Base-by-base conservation (phyloP, 192 early-diverging fungal species). In the Entomortierella lignicola region DNA sequence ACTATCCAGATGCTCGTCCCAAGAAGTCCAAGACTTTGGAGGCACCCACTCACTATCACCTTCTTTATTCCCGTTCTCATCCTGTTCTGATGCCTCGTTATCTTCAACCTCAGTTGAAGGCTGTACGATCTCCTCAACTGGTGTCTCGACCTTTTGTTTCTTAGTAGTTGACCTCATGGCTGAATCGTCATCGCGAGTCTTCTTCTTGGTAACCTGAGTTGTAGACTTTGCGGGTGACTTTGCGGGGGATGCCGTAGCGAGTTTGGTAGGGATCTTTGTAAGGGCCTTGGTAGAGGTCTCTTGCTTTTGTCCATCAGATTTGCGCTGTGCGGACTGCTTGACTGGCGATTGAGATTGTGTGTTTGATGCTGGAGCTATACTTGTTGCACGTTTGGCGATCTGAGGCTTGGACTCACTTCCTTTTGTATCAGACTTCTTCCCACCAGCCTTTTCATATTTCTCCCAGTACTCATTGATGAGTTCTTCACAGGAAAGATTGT, bases 401-500 rank as follows among this genome's bases (percentile, higher is more conserved):
- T 70, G 39, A 5, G 55, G 44, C n/a, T 65, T 70, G 42, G 55
- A 53, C 8, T 61, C 65, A 10, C 42, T 25, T 4, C 75, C 67
- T 11, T 47, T 37, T 1, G 13, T 6, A 31, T 79, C 75, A 0
- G 59, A n/a, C 27, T 39, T 57, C 25, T 44, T 65, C n/a, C 75
- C 75, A 25, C 75, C 75, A 25, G 51, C 47, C 17, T 21, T 34
- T 18, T 63, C 50, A 29, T 61, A 69, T 7, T 62, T 25, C 17
- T 6, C 30, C 75, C 75, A 79, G 48, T 79, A 79, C 12, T 30
- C 59, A 4, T 26, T 60, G 17, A 77, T 44, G 15, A 77, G 60
- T 3, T 63, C 66, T 1, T 15, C 18, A 43, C 73, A 77, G 2
- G 31, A 63, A 32, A 67, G 58, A 0, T 25, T 21, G 1, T 71